Percentiles rank a stretch among this genome's conserved stretches.
Conservation (phyloP, 495 filamentous ascomycete genomes). For the Pseudotulostoma volvatum region DNA sequence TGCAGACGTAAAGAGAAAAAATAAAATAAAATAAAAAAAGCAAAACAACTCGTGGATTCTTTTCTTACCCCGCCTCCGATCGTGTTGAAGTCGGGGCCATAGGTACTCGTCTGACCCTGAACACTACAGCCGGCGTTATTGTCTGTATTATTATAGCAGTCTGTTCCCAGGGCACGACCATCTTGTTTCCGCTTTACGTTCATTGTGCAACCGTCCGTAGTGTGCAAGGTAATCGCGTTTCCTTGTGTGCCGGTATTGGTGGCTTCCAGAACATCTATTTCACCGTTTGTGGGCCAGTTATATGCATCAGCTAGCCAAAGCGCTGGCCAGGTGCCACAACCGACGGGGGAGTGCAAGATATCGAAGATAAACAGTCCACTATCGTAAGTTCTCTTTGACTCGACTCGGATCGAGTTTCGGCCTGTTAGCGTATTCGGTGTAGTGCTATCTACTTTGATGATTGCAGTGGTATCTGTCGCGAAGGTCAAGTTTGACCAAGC, state of each 20-base stretch:
- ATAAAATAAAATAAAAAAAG: not conserved
- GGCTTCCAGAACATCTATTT: constrained; percentile 34
- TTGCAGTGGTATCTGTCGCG: constrained; percentile 26
- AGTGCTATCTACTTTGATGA: constrained; percentile 35
- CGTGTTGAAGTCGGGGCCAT: constrained; percentile 25
- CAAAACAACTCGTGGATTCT: no score
- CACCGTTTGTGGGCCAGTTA: constrained; percentile 41
- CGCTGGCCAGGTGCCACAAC: constrained; percentile 39
- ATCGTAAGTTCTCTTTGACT: constrained; percentile 33
- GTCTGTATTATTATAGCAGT: constrained; percentile 22
- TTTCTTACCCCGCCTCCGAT: constrained; percentile 30
- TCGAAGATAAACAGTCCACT: constrained; percentile 39
- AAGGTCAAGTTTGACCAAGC: constrained; percentile 32
- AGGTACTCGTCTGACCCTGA: constrained; percentile 16
- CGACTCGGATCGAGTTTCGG: constrained; percentile 38
- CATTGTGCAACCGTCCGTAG: constrained; percentile 29
- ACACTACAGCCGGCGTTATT: constrained; percentile 32
- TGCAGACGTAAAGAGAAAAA: not conserved
- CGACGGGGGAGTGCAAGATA: constrained; percentile 31
- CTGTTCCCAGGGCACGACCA: constrained; percentile 13
- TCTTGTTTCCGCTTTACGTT: constrained; percentile 27
- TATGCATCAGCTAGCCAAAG: constrained; percentile 46
- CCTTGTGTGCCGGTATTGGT: constrained; percentile 29
- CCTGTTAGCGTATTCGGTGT: constrained; percentile 27
- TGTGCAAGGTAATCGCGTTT: constrained; percentile 31